phyloP scores from a whole-genome alignment of 257 asterid genomes.

The Mentha longifolia region DNA sequence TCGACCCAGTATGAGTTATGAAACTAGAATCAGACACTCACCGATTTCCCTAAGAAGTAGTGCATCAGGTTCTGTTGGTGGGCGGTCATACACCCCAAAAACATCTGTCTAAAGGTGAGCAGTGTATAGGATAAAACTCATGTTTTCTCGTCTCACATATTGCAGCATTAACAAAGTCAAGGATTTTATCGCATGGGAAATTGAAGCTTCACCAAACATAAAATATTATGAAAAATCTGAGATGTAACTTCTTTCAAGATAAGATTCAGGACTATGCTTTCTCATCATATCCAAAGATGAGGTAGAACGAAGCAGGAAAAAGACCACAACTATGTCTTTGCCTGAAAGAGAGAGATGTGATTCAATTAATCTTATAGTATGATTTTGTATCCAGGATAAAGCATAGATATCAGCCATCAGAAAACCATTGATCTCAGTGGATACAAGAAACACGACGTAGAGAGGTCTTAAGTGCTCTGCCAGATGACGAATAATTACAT shows the following conservation, averaged over 20 bases:
- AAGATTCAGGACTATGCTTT: background rate
- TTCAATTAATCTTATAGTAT: background rate
- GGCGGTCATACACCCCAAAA: slow-evolving; percentile 85
- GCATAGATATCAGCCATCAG: slow-evolving; percentile 14
- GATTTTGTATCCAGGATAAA: slow-evolving; percentile 14
- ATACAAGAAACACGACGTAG: slow-evolving; percentile 91
- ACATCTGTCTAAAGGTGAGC: slow-evolving; percentile 74
- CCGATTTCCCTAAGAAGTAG: slow-evolving; percentile 85
- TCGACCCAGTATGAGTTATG: background rate
- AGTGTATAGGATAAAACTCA: slow-evolving; percentile 50
- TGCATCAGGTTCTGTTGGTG: slow-evolving; percentile 83
- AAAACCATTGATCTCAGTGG: slow-evolving; percentile 37
- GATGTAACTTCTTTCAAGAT: slow-evolving; percentile 3
- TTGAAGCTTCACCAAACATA: no score
- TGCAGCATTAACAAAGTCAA: background rate
- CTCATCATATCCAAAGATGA: background rate
- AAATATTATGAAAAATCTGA: background rate
- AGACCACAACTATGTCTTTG: background rate
- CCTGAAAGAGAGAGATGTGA: background rate
- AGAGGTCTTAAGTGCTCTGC: slow-evolving; percentile 82
- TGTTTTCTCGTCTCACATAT: slow-evolving; percentile 14
- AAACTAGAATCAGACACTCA: slow-evolving; percentile 36
- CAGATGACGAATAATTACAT: slow-evolving; percentile 81
- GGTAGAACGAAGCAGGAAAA: background rate
- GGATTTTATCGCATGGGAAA: background rate